Percentiles rank a stretch among this genome's conserved stretches.
Conservation (phyloP, 768 basidiomycete species). For the Candolleomyces aberdarensis region DNA sequence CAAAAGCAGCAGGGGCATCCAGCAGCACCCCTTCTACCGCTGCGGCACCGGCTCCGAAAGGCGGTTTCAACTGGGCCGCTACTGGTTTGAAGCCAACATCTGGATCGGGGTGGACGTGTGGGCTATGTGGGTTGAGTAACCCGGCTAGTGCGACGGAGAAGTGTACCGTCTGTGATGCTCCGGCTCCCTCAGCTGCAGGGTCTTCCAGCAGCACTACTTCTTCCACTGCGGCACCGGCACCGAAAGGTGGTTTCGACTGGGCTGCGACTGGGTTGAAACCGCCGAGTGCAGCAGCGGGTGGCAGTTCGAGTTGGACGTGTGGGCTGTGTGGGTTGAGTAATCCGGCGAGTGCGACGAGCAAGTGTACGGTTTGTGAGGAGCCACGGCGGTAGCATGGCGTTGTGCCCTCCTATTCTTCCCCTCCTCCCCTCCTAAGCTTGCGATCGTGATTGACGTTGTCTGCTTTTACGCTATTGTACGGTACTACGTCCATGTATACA, state of each 20-base stretch:
- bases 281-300: background rate
- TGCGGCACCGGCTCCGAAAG: background rate
- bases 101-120: slow-evolving; percentile 48
- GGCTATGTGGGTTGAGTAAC: slow-evolving; percentile 49
- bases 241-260: slow-evolving; percentile 20
- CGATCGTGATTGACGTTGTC: no score
- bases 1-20: background rate
- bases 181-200: slow-evolving; percentile 4
- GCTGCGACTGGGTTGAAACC: slow-evolving; percentile 9
- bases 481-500: no score
- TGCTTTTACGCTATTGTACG: no score
- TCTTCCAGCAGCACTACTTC: slow-evolving; percentile 3
- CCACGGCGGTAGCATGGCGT: slow-evolving; percentile 15
- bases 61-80: slow-evolving; percentile 13
- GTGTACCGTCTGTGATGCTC: slow-evolving; percentile 50
- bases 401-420: no score
- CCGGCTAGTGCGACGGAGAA: slow-evolving; percentile 39
- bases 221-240: slow-evolving; percentile 12
- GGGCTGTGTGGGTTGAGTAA: slow-evolving; percentile 49
- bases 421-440: no score
- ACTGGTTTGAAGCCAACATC: slow-evolving; percentile 9
- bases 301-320: slow-evolving; percentile 46
- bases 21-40: background rate
- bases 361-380: slow-evolving; percentile 52
- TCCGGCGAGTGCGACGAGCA: slow-evolving; percentile 34